Evolutionary conservation across 768 basidiomycete genomes (phyloP), one percentile per base, ranked within the genome.

Genomic region (Kwoniella newhampshirensis): DNA sequence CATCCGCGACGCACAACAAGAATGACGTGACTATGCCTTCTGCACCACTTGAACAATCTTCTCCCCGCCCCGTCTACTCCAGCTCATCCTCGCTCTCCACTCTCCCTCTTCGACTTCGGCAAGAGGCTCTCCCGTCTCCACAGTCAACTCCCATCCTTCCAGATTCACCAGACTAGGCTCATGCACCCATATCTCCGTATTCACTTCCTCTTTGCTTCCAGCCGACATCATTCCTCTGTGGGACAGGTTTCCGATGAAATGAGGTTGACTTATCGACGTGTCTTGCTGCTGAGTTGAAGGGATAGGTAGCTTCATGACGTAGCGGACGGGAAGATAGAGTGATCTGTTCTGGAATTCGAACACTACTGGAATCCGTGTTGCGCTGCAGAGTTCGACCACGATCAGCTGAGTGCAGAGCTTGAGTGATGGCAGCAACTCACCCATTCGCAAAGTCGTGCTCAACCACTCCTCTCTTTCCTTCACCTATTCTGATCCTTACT

Each of bases 301-400:
- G 64, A 11, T 72, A 64, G 58, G 75, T 7, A 88, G 70, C 58
- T 77, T 82, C 13, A 91, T 75, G 36, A 81, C 78, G 64, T 83
- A 88, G 41, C 82, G 80, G n/a, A 80, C 80, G 17, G 82, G 74
- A 49, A 84, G 80, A 0, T 85, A 83, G 37, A 84, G 76, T 0
- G 91, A 94, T 61, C 85, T 81, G 69, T 93, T 94, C 26, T 83
- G 82, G 26, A 94, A 59, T 15, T 76, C 77, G 60, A 92, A 81
- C 6, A 78, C 69, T 13, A 87, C 77, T 7, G 47, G 48, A 1
- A 59, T n/a, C 32, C 17, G 30, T 7, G 18, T 41, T 7, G 54
- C 18, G 30, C 54, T 56, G 20, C 17, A 20, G n/a, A 1, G 82
- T 80, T n/a, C n/a, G 8, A 81, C 73, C 32, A 13, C 13, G n/a